phyloP scores from a whole-genome alignment of 2,329 filamentous ascomycete species.

The Hirsutella thompsonii region DNA sequence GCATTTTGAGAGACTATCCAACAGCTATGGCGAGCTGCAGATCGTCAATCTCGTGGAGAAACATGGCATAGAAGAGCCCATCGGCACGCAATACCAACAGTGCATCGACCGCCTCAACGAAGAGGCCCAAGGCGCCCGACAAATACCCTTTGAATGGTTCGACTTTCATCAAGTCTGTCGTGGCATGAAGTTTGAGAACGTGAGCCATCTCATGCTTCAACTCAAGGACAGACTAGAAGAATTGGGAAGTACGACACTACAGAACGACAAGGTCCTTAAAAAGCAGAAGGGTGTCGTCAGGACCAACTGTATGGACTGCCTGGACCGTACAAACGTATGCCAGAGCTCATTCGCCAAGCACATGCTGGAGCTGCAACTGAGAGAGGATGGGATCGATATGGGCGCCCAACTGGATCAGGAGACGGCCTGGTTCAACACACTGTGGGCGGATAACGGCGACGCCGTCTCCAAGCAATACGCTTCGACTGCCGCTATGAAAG shows the following conservation, averaged over 20 bases:
- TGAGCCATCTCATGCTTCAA: slow-evolving; percentile 62
- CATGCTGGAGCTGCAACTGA: slow-evolving; percentile 69
- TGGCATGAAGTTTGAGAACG: slow-evolving; percentile 97
- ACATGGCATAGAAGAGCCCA: slow-evolving; percentile 64
- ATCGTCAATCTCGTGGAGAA: slow-evolving; percentile 81
- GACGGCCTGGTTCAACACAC: slow-evolving; percentile 85
- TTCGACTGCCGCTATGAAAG: slow-evolving; percentile 89
- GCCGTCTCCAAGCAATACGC: slow-evolving; percentile 93
- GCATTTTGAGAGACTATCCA: slow-evolving; percentile 61
- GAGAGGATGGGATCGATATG: slow-evolving; percentile 62
- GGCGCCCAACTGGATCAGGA: slow-evolving; percentile 62
- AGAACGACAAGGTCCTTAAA: slow-evolving; percentile 26
- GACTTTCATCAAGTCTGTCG: slow-evolving; percentile 89
- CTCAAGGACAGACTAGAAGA: slow-evolving; percentile 55
- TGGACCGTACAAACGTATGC: slow-evolving; percentile 91
- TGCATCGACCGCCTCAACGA: slow-evolving; percentile 56
- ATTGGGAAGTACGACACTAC: slow-evolving; percentile 56
- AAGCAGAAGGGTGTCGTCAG: slow-evolving; percentile 67
- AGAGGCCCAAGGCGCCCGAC: slow-evolving; percentile 30
- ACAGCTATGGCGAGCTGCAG: slow-evolving; percentile 65
- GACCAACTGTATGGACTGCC: slow-evolving; percentile 97
- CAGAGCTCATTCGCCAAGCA: slow-evolving; percentile 83
- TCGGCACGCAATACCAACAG: slow-evolving; percentile 67
- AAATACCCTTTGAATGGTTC: slow-evolving; percentile 75
- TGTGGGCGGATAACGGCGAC: slow-evolving; percentile 97